phyloP scores from a whole-genome alignment of 768 basidiomycete species.

The Tricholoma bakamatsutake region DNA sequence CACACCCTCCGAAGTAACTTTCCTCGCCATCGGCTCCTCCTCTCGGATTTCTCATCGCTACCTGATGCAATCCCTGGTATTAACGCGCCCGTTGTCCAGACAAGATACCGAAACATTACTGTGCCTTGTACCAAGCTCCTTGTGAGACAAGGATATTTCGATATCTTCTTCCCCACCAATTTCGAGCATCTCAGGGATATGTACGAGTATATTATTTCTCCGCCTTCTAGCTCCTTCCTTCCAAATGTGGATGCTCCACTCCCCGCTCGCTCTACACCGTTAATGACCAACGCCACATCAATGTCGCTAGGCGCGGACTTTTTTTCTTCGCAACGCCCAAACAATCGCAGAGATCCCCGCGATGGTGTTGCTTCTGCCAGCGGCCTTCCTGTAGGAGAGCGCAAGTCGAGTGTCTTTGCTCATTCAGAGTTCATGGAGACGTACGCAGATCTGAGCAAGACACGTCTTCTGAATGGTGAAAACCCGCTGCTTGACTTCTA shows the following conservation, averaged over 20 bases:
- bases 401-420: slow-evolving; percentile 76
- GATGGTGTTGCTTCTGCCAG: slow-evolving; percentile 73
- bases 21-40: slow-evolving; percentile 88
- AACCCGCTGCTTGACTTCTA: slow-evolving; percentile 89
- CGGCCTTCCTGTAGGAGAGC: slow-evolving; percentile 75
- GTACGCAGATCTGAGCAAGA: slow-evolving; percentile 71
- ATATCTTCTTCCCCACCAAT: slow-evolving; percentile 97
- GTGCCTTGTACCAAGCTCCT: slow-evolving; percentile 88
- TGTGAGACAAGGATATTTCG: slow-evolving; percentile 94
- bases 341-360: slow-evolving; percentile 52
- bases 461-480: slow-evolving; percentile 72
- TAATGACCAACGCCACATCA: slow-evolving; percentile 43
- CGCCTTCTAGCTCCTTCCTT: slow-evolving; percentile 30
- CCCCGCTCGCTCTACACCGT: slow-evolving; percentile 43
- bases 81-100: slow-evolving; percentile 92
- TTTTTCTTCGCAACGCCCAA: slow-evolving; percentile 62
- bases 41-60: slow-evolving; percentile 87
- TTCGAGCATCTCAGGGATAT: slow-evolving; percentile 82
- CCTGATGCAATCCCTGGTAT: slow-evolving; percentile 79
- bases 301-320: slow-evolving; percentile 54
- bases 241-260: slow-evolving; percentile 22
- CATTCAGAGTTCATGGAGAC: slow-evolving; percentile 87
- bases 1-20: slow-evolving; percentile 78
- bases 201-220: slow-evolving; percentile 79
- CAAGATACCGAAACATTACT: slow-evolving; percentile 76